Percentiles rank a stretch among this genome's conserved stretches.
Conservation (phyloP, 768 basidiomycete genomes). For the Suillus bovinus region DNA sequence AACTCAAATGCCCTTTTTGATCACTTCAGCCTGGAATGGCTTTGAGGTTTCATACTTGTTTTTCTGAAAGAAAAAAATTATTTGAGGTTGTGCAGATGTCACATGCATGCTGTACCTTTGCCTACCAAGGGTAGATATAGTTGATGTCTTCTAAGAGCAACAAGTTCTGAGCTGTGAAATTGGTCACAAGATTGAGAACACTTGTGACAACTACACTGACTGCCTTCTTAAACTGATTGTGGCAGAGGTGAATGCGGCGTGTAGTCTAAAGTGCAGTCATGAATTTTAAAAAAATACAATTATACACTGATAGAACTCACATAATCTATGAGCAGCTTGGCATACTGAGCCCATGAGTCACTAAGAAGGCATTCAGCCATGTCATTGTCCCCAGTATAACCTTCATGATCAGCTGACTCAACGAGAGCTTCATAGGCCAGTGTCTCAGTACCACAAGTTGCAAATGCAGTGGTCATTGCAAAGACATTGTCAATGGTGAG, state of each 20-base stretch:
- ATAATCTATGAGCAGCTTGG: not conserved
- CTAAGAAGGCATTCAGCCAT: constrained; percentile 3
- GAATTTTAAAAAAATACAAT: not conserved
- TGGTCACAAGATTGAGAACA: not conserved
- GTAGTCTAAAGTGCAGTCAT: not conserved
- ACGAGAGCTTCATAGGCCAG: not conserved
- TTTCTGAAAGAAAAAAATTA: not conserved
- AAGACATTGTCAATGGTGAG: not conserved
- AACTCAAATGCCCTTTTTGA: not conserved
- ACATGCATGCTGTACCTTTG: not conserved
- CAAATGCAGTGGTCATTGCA: not conserved
- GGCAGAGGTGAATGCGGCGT: not conserved
- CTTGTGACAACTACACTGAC: not conserved
- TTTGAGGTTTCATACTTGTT: not conserved
- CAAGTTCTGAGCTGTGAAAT: not conserved
- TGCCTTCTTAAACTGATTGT: not conserved
- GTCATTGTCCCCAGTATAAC: not conserved
- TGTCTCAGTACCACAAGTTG: not conserved
- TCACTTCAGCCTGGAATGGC: constrained; percentile 5
- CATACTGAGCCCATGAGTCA: not conserved
- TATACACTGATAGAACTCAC: not conserved
- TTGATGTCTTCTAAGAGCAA: not conserved
- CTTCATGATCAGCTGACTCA: constrained; percentile 4
- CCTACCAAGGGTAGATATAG: constrained; percentile 3
- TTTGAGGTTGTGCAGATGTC: not conserved